phyloP scores from a whole-genome alignment of 768 basidiomycete species.

The Mrakia gelida region DNA sequence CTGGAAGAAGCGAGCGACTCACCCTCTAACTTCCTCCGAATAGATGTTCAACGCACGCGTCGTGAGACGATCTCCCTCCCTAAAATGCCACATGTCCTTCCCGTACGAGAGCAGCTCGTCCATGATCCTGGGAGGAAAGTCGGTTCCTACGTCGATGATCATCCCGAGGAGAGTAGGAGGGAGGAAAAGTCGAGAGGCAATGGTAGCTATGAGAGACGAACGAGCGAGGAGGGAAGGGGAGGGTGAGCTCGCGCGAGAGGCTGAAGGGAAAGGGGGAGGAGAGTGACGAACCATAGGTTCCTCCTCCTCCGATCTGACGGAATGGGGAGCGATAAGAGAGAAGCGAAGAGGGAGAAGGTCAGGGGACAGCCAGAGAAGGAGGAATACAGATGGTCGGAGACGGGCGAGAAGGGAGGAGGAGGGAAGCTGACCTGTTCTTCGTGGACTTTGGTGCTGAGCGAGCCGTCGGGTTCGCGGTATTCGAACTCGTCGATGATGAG shows the following conservation, averaged over 20 bases:
- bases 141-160: constrained; percentile 74
- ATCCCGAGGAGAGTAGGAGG: constrained; percentile 55
- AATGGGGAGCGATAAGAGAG: not conserved
- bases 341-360: not conserved
- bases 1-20: no score
- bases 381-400: not conserved
- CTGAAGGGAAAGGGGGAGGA: constrained; percentile 37
- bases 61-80: constrained; percentile 57
- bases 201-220: constrained; percentile 48
- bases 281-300: constrained; percentile 49
- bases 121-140: constrained; percentile 64
- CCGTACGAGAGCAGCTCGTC: constrained; percentile 60
- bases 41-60: constrained; percentile 73
- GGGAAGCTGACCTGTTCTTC: constrained; percentile 53
- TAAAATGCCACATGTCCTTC: constrained; percentile 69
- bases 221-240: not conserved
- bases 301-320: constrained; percentile 77
- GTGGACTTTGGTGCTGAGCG: constrained; percentile 50
- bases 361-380: not conserved
- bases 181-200: constrained; percentile 55
- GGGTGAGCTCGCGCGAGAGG: constrained; percentile 44
- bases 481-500: constrained; percentile 84
- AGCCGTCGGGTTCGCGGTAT: constrained; percentile 57
- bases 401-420: not conserved
- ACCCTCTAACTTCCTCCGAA: constrained; percentile 68